Evolutionary conservation across 306 rosid species (phyloP).

Genomic region (Cucumis sativus): DNA sequence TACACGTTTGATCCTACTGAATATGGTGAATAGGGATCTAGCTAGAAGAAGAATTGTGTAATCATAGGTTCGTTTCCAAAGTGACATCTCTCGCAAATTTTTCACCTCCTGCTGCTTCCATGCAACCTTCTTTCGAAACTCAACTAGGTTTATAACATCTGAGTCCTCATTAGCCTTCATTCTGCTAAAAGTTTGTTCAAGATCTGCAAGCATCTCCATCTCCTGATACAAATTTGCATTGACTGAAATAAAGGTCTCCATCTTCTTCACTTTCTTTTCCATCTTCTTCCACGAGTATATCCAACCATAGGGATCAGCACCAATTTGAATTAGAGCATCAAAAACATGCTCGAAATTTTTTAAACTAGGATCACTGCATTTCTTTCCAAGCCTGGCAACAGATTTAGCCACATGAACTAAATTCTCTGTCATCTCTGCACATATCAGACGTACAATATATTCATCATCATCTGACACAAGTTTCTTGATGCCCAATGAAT

Average conservation of each 20-base stretch:
- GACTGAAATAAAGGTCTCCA: conserved; percentile 64
- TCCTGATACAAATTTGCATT: conserved; percentile 86
- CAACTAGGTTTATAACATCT: conserved; percentile 33
- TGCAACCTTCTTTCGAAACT: conserved; percentile 67
- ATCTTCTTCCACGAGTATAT: conserved; percentile 52
- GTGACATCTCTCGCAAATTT: conserved; percentile 47
- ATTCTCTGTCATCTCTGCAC: conserved; percentile 61
- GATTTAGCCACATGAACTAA: conserved; percentile 61
- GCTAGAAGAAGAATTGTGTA: conserved; percentile 56
- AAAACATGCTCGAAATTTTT: conserved; percentile 48
- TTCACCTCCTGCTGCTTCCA: conserved; percentile 81
- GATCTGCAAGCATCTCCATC: conserved; percentile 83
- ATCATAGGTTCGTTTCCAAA: conserved; percentile 84
- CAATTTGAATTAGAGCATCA: conserved; percentile 36
- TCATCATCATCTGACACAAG: conserved; percentile 78
- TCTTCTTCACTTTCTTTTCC: conserved; percentile 80
- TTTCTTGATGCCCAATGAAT: conserved; percentile 63
- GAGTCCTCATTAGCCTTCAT: conserved; percentile 52
- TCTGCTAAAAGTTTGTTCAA: conserved; percentile 70
- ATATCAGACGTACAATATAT: conserved; percentile 41
- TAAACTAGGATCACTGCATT: conserved; percentile 66
- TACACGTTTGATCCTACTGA: conserved; percentile 55
- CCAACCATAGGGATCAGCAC: conserved; percentile 65
- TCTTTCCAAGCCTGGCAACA: conserved; percentile 73
- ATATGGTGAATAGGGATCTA: conserved; percentile 67